Conservation (phyloP, 768 basidiomycete species). For the Candolleomyces aberdarensis region DNA sequence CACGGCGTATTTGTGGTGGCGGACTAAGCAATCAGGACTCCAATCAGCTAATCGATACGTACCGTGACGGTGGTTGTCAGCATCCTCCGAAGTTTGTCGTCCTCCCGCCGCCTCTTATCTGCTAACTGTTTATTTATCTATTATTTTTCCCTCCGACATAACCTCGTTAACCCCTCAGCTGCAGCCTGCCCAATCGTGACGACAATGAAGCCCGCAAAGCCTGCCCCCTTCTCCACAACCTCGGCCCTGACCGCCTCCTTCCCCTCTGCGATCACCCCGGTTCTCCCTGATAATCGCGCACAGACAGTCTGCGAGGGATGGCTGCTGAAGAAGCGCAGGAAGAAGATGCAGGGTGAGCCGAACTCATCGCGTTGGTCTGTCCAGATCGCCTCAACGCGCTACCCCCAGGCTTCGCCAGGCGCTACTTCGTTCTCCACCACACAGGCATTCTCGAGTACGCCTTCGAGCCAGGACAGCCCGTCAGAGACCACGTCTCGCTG, state of each 20-base stretch:
- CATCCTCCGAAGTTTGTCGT: neutral
- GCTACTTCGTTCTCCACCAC: slow-evolving; percentile 70
- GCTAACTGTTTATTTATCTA: neutral
- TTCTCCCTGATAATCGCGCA: neutral
- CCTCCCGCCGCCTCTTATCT: neutral
- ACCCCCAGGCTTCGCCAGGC: slow-evolving; percentile 72
- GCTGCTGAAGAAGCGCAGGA: slow-evolving; percentile 83
- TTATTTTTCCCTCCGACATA: neutral
- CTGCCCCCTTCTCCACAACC: neutral
- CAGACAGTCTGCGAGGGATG: slow-evolving; percentile 62
- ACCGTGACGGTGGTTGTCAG: too few species aligned
- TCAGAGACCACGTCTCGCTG: slow-evolving; percentile 66
- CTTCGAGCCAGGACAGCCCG: slow-evolving; percentile 65
- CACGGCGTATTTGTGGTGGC: slow-evolving; percentile 7
- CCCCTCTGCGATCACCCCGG: neutral
- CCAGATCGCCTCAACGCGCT: neutral
- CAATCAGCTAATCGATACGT: slow-evolving; percentile 19
- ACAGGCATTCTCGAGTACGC: slow-evolving; percentile 75
- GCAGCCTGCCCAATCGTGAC: neutral
- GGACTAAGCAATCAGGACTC: slow-evolving; percentile 9
- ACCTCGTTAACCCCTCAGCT: neutral
- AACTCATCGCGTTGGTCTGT: neutral
- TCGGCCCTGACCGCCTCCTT: slow-evolving; percentile 1
- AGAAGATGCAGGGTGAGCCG: slow-evolving; percentile 73
- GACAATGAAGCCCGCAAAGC: slow-evolving; percentile 1